Percentiles rank a stretch among this genome's conserved stretches.
phyloP scores from a whole-genome alignment of 2,329 filamentous ascomycete species.

The Penicillium crustosum region DNA sequence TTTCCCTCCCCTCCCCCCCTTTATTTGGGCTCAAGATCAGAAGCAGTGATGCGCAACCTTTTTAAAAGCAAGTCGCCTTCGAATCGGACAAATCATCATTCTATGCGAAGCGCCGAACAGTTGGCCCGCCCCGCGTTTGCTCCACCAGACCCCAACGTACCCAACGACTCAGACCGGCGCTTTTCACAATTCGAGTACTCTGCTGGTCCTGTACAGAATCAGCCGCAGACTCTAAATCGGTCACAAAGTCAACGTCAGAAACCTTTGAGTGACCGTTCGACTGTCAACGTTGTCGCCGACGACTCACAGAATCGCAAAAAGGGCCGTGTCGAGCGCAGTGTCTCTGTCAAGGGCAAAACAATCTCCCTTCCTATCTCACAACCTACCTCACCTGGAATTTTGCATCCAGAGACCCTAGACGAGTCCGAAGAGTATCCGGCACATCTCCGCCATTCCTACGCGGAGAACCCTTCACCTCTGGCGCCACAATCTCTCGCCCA shows the following conservation, averaged over 20 bases:
- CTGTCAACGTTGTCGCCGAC: constrained; percentile 27
- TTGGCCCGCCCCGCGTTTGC: constrained; percentile 19
- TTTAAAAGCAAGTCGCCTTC: constrained; percentile 26
- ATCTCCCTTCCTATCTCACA: constrained; percentile 24
- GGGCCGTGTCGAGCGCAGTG: constrained; percentile 29
- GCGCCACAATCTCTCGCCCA: constrained; percentile 10
- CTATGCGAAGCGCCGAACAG: constrained; percentile 25
- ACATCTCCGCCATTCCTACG: constrained; percentile 5
- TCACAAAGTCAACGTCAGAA: constrained; percentile 31
- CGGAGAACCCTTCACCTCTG: constrained; percentile 14
- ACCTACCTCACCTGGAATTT: constrained; percentile 22
- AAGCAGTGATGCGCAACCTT: constrained; percentile 27
- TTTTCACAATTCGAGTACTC: constrained; percentile 11
- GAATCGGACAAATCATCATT: constrained; percentile 13
- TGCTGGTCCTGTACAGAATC: neutral
- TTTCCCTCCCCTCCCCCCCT: neutral
- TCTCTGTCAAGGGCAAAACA: constrained; percentile 27
- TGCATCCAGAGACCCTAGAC: constrained; percentile 3
- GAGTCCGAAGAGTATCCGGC: constrained; percentile 2
- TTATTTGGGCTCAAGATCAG: neutral
- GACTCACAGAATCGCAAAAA: constrained; percentile 27
- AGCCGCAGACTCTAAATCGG: constrained; percentile 17
- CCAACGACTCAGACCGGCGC: constrained; percentile 5
- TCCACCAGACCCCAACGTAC: constrained; percentile 19
- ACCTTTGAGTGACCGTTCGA: constrained; percentile 17